Evolutionary conservation across 2,329 filamentous ascomycete genomes (phyloP).

Genomic region (Colletotrichum viniferum): DNA sequence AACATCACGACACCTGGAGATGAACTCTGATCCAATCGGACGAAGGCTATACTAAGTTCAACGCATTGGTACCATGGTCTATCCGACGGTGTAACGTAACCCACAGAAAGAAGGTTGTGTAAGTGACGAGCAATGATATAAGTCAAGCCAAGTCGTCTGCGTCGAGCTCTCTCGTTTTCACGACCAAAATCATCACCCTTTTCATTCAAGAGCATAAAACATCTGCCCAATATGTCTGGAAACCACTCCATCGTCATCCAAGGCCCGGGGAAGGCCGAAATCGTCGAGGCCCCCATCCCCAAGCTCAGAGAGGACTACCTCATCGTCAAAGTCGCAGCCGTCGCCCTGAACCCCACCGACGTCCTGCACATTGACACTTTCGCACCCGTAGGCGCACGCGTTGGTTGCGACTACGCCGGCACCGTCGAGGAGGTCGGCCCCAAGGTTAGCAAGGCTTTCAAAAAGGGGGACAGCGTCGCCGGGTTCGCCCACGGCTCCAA

Average conservation of each 20-base stretch:
- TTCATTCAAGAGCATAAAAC: background rate
- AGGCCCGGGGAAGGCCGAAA: background rate
- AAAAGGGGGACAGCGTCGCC: slow-evolving; percentile 51
- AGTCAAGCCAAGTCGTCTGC: background rate
- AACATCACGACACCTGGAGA: background rate
- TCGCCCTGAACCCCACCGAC: slow-evolving; percentile 37
- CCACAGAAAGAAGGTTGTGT: background rate
- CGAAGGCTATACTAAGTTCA: background rate
- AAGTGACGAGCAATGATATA: background rate
- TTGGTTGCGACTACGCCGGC: slow-evolving; percentile 53
- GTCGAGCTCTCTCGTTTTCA: background rate
- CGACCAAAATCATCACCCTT: background rate
- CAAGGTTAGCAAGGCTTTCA: slow-evolving; percentile 44
- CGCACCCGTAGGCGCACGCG: slow-evolving; percentile 19
- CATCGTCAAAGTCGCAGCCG: slow-evolving; percentile 31
- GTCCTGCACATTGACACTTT: slow-evolving; percentile 30
- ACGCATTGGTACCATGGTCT: background rate
- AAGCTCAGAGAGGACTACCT: slow-evolving; percentile 24
- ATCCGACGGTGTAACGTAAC: background rate
- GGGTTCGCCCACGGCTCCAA: slow-evolving; percentile 41
- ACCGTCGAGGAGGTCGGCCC: slow-evolving; percentile 49
- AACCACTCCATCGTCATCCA: background rate
- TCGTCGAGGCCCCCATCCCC: background rate
- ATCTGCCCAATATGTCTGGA: background rate
- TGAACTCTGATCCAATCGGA: background rate